Percentiles rank a stretch among this genome's conserved stretches.
phyloP scores from a whole-genome alignment of 23 red algal genomes.

The Gracilariopsis chorda region DNA sequence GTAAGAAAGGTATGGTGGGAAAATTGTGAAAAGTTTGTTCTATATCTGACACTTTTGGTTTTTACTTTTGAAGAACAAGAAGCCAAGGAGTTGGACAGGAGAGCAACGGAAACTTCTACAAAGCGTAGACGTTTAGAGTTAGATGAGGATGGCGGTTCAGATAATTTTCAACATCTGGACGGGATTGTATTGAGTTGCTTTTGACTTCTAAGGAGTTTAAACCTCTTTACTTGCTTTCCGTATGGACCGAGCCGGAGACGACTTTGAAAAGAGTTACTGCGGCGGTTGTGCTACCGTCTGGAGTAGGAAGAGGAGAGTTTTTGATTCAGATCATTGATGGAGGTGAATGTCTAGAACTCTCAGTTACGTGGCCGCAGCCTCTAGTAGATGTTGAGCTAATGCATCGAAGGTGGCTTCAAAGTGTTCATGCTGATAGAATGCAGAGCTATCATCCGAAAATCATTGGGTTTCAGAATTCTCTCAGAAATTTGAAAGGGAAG shows the following conservation, averaged over 20 bases:
- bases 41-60: too few species aligned
- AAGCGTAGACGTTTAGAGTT: too few species aligned
- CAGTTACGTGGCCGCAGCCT: background rate
- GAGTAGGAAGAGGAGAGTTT: background rate
- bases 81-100: too few species aligned
- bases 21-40: background rate
- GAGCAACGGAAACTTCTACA: too few species aligned
- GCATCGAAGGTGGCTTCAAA: background rate
- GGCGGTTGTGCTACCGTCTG: background rate
- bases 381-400: background rate
- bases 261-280: background rate
- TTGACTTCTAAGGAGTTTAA: background rate
- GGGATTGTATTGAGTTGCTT: too few species aligned
- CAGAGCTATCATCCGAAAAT: background rate
- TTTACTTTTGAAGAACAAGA: too few species aligned
- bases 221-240: background rate
- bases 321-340: background rate
- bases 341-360: background rate
- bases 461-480: background rate
- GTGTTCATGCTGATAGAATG: background rate
- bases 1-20: background rate
- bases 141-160: too few species aligned
- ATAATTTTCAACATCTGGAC: too few species aligned
- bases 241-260: background rate
- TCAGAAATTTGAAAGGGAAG: background rate